Base-by-base conservation (phyloP, 495 filamentous ascomycete genomes). In the Thermochaetoides thermophila region DNA sequence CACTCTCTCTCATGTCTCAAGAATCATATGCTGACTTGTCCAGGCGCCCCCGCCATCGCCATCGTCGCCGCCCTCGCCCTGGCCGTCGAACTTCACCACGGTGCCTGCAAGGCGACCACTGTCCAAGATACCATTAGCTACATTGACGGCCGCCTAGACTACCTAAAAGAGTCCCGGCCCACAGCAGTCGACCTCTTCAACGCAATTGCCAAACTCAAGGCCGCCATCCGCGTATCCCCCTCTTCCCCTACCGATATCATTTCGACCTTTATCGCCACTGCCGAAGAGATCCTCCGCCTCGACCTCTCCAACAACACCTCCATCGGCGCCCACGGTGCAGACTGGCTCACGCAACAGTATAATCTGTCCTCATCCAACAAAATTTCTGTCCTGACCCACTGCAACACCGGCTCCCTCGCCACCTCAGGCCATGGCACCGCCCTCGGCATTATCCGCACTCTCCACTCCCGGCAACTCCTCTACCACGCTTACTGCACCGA, bases 351-450 rank as follows among this genome's bases (percentile, higher is more conserved):
- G 35, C 43, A 55, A 34, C 55, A 64, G 41, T 56, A 59, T 44
- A 46, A 48, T 26, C 49, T 56, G 35, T 45, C 53, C 32, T 44
- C 48, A 27, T 50, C 63, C 20, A 62, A 52, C 29, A 64, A 62
- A 49, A 64, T 75, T 12, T 77, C 76, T 7, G 76, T 96, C 19
- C 53, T 97, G 41, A 97, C 89, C 15, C 89, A 97, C 57, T 97
- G 89, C 59, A 97, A 97, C 53, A 96, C 89, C 3, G 91, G 89
- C 71, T 92, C 85, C 26, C 76, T 97, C 29, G 89, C 89, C 25
- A 97, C 89, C 11, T 87, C 89, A 10, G 89, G 89, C 36, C 92
- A 95, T 52, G 89, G 89, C 34, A 97, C 89, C 22, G 89, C 89
- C 1, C 63, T 97, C 7, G 89, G 89, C 8, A 86, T 97, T 35